Evolutionary conservation across 78 protist species (phyloP).

Genomic region (Emiliania huxleyi): DNA sequence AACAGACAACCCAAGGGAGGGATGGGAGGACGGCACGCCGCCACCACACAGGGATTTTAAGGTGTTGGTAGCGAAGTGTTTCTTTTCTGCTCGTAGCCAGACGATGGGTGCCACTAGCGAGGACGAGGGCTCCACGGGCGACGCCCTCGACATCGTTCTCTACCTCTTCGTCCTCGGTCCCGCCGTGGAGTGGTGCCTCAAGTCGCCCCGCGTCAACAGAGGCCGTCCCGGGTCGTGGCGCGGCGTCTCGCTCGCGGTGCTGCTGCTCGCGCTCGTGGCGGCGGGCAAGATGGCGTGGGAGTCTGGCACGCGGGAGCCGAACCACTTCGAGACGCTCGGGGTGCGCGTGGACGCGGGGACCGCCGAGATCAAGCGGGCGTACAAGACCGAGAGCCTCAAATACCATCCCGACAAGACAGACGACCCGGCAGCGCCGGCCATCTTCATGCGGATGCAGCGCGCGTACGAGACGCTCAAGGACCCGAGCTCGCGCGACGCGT

Average conservation of each 20-base stretch:
- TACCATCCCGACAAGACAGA: slow-evolving; percentile 3
- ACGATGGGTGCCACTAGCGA: no score
- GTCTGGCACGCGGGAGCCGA: not conserved
- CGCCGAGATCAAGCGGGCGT: not conserved
- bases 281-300: not conserved
- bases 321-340: not conserved
- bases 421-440: not conserved
- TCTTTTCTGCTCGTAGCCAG: no score
- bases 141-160: not conserved
- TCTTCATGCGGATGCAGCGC: not conserved
- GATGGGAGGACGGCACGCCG: no score
- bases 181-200: not conserved
- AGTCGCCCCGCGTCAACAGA: not conserved
- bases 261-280: not conserved
- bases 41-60: no score
- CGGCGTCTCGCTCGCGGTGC: not conserved
- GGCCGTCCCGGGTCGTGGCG: not conserved
- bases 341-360: not conserved
- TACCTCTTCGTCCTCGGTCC: slow-evolving; percentile 26
- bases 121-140: not conserved
- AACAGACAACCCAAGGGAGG: no score
- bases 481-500: not conserved
- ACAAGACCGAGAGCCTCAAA: not conserved
- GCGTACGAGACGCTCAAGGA: slow-evolving; percentile 19
- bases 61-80: no score